phyloP scores from a whole-genome alignment of 75 land plant genomes.

The Sequoiadendron giganteum region DNA sequence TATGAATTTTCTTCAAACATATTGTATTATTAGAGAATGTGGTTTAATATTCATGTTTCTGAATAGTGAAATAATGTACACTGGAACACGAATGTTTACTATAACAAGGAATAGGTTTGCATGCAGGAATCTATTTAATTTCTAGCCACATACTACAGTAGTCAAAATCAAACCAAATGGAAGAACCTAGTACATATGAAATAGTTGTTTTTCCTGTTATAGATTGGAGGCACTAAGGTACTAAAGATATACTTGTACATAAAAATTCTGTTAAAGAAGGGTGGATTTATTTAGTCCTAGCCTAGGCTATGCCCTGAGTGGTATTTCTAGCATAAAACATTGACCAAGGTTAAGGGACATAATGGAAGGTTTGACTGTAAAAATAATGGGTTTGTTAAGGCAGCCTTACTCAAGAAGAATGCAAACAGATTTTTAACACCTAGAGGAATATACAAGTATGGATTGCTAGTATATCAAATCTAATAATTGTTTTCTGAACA shows the following conservation, averaged over 20 bases:
- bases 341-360: neutral
- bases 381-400: neutral
- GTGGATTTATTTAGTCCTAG: neutral
- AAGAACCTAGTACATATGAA: neutral
- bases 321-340: neutral
- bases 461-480: neutral
- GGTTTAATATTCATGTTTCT: neutral
- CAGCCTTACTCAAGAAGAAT: neutral
- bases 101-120: neutral
- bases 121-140: neutral
- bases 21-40: neutral
- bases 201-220: neutral
- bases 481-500: neutral
- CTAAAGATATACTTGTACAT: neutral
- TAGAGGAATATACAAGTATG: neutral
- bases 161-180: neutral
- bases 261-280: neutral
- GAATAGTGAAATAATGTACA: neutral
- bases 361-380: neutral
- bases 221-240: neutral
- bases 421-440: neutral
- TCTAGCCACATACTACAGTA: neutral
- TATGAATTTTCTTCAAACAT: neutral
- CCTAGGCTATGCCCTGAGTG: neutral
- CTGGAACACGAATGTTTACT: neutral